Conservation (phyloP, 1,139 yeast species). For the Saccharomyces uvarum region DNA sequence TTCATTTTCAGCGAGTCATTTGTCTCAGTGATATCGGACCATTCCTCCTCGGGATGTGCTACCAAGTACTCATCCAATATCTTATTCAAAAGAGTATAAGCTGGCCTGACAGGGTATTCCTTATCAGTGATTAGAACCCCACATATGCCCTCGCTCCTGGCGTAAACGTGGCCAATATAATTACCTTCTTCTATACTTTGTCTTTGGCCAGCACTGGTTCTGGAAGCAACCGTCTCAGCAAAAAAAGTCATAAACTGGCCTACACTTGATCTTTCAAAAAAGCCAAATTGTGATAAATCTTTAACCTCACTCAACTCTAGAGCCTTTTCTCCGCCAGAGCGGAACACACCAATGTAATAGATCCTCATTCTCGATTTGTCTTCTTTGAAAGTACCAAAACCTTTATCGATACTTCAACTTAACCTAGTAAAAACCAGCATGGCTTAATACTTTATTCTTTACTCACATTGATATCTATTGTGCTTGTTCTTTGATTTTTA, state of each 20-base stretch:
- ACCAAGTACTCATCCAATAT: slow-evolving; percentile 83
- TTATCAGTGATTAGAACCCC: slow-evolving; percentile 90
- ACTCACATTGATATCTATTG: background rate
- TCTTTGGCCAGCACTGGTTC: slow-evolving; percentile 85
- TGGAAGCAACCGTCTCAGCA: slow-evolving; percentile 79
- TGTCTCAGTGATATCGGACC: slow-evolving; percentile 53
- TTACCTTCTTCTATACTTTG: slow-evolving; percentile 88
- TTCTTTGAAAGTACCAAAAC: background rate
- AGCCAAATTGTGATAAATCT: slow-evolving; percentile 79
- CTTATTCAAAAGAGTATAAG: slow-evolving; percentile 85
- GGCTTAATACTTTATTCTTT: background rate
- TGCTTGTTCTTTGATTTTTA: background rate
- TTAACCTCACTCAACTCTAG: slow-evolving; percentile 73
- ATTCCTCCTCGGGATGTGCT: slow-evolving; percentile 67
- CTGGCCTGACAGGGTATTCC: slow-evolving; percentile 97
- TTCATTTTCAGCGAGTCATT: slow-evolving; percentile 47
- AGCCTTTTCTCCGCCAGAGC: slow-evolving; percentile 50
- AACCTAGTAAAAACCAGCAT: background rate
- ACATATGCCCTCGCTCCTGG: slow-evolving; percentile 85
- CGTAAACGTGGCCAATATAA: slow-evolving; percentile 87
- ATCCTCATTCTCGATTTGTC: slow-evolving; percentile 57
- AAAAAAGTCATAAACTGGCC: slow-evolving; percentile 93
- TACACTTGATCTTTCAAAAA: slow-evolving; percentile 70
- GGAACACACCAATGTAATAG: slow-evolving; percentile 79
- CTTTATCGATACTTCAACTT: background rate